Conservation (phyloP, 2,329 filamentous ascomycete genomes). For the Sporothrix pseudoabietina region DNA sequence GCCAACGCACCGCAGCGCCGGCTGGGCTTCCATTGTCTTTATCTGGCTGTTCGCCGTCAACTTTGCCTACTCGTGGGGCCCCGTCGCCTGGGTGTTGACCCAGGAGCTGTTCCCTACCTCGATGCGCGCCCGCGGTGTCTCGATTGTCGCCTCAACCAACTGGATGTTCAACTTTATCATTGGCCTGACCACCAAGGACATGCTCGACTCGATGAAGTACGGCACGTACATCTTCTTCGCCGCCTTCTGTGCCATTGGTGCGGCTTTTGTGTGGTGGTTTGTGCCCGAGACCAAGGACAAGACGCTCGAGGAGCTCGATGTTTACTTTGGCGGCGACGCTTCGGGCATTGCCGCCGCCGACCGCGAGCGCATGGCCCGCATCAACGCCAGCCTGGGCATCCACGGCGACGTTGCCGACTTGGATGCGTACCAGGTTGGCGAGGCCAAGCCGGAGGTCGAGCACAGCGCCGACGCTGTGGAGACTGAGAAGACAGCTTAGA, state of each 20-base stretch:
- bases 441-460: neutral
- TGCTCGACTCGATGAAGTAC: constrained; percentile 47
- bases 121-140: constrained; percentile 28
- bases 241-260: constrained; percentile 50
- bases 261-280: constrained; percentile 53
- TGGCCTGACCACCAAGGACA: constrained; percentile 50
- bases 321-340: constrained; percentile 29
- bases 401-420: neutral
- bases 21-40: constrained; percentile 28
- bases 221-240: constrained; percentile 62
- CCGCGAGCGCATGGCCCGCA: constrained; percentile 26
- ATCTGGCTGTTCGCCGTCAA: constrained; percentile 30
- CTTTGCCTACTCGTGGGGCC: constrained; percentile 34
- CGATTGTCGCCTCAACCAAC: constrained; percentile 47
- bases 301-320: constrained; percentile 69
- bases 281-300: constrained; percentile 64
- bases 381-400: constrained; percentile 38
- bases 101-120: constrained; percentile 42
- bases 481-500: neutral
- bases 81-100: constrained; percentile 37
- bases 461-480: neutral
- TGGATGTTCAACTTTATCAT: constrained; percentile 54
- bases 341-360: constrained; percentile 27
- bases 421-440: neutral
- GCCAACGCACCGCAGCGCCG: constrained; percentile 23